Conservation (phyloP, 179 eudicot genomes). For the Amaranthus tricolor region DNA sequence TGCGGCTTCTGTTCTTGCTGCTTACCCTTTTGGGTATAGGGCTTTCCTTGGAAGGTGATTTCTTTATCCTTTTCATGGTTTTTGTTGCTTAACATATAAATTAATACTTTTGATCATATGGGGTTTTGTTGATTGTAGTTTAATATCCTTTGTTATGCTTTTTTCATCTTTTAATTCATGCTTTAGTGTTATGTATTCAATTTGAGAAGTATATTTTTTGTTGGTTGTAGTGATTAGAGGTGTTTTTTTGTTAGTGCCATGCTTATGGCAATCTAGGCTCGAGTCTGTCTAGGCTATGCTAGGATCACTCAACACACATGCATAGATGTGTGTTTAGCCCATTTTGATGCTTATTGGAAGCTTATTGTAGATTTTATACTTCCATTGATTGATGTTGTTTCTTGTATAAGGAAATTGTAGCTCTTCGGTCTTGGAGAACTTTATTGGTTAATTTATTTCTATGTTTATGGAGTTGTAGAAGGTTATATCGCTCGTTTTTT, state of each 20-base stretch:
- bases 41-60: conserved; percentile 46
- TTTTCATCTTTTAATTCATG: neutral
- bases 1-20: conserved; percentile 57
- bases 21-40: conserved; percentile 60
- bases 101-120: neutral
- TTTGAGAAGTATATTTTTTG: neutral
- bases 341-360: too few relatives aligned
- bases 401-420: neutral
- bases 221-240: neutral
- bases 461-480: neutral
- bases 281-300: too few relatives aligned
- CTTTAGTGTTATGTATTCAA: neutral
- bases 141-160: neutral
- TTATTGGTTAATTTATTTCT: neutral
- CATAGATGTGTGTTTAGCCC: too few relatives aligned
- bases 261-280: too few relatives aligned
- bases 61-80: neutral
- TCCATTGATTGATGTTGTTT: neutral
- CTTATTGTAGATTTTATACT: neutral
- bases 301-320: too few relatives aligned
- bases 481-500: neutral
- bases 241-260: neutral
- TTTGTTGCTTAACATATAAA: neutral
- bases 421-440: neutral
- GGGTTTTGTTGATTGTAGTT: neutral